Evolutionary conservation across 169 alveolate species (phyloP).

Genomic region (Plasmodium relictum): DNA sequence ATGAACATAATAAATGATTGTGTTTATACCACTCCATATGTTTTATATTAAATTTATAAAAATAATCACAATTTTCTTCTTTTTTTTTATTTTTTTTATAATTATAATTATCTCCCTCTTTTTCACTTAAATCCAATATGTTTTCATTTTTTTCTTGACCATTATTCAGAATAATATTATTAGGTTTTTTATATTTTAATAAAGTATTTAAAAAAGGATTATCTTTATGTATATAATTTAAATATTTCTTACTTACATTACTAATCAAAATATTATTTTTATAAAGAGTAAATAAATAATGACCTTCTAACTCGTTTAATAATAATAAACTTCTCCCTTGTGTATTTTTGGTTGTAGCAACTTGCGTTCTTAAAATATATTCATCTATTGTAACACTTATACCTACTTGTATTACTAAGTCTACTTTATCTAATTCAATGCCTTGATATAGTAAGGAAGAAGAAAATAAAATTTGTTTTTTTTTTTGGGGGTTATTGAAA

Average conservation of each 20-base stretch:
- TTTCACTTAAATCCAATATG: background rate
- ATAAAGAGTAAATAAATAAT: slow-evolving; percentile 43
- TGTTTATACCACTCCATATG: slow-evolving; percentile 72
- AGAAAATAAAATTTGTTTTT: slow-evolving; percentile 52
- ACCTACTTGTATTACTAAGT: slow-evolving; percentile 75
- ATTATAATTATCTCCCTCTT: background rate
- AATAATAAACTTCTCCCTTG: slow-evolving; percentile 52
- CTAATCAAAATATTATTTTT: slow-evolving; percentile 54
- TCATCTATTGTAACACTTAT: slow-evolving; percentile 39
- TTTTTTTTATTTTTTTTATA: background rate
- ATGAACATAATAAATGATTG: slow-evolving; percentile 48
- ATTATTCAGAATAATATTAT: background rate
- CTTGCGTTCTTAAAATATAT: slow-evolving; percentile 51
- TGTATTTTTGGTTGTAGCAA: slow-evolving; percentile 45
- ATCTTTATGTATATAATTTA: slow-evolving; percentile 37
- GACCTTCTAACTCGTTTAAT: slow-evolving; percentile 68
- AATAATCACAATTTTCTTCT: background rate
- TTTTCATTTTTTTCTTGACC: background rate
- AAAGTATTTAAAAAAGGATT: slow-evolving; percentile 20
- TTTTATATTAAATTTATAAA: slow-evolving; percentile 15
- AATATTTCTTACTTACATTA: slow-evolving; percentile 26
- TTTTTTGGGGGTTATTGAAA: slow-evolving; percentile 30
- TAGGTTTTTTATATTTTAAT: slow-evolving; percentile 37
- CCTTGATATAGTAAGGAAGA: slow-evolving; percentile 64
- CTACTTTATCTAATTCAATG: slow-evolving; percentile 56